These are phyloP conservation scores for Pichia inconspicua DNA, from an alignment of 1,139 yeast genomes.

Conservation along the genomic window DNA sequence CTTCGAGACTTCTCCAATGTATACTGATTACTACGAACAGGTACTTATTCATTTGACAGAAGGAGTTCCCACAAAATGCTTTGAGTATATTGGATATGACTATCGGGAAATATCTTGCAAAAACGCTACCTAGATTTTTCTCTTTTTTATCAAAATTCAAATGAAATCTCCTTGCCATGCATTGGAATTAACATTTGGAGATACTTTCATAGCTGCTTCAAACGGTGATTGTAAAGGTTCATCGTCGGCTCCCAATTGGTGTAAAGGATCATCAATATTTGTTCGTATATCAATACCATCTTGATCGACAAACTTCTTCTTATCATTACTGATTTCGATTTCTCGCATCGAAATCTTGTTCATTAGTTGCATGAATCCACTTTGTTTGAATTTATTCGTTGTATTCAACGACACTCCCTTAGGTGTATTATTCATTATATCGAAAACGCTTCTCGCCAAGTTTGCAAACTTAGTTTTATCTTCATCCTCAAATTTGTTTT, in stretches of 20 bases:
- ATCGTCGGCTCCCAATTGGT: neutral
- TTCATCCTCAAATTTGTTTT: constrained; percentile 8
- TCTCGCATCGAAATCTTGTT: constrained; percentile 26
- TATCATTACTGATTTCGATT: constrained; percentile 24
- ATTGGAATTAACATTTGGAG: constrained; percentile 3
- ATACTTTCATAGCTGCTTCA: constrained; percentile 8
- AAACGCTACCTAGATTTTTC: too few relatives aligned
- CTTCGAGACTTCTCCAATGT: too few relatives aligned
- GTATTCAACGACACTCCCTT: constrained; percentile 20
- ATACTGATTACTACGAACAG: too few relatives aligned
- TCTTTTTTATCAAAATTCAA: neutral
- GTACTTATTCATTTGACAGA: too few relatives aligned
- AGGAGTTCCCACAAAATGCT: too few relatives aligned
- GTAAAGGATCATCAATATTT: constrained; percentile 4
- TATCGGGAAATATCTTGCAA: too few relatives aligned
- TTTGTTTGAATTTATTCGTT: constrained; percentile 24
- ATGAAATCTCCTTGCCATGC: constrained; percentile 12
- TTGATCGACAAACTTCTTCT: constrained; percentile 24
- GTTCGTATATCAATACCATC: constrained; percentile 8
- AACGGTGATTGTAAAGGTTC: constrained; percentile 5
- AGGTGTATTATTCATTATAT: constrained; percentile 27
- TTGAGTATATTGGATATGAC: too few relatives aligned
- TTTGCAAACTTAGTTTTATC: constrained; percentile 28
- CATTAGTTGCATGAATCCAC: constrained; percentile 29
- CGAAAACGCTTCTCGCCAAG: constrained; percentile 26